Percentiles rank a stretch among this genome's conserved stretches.
These are phyloP conservation scores for Passiflora organensis DNA, from an alignment of 345 rosid species.

Conservation along the genomic window DNA sequence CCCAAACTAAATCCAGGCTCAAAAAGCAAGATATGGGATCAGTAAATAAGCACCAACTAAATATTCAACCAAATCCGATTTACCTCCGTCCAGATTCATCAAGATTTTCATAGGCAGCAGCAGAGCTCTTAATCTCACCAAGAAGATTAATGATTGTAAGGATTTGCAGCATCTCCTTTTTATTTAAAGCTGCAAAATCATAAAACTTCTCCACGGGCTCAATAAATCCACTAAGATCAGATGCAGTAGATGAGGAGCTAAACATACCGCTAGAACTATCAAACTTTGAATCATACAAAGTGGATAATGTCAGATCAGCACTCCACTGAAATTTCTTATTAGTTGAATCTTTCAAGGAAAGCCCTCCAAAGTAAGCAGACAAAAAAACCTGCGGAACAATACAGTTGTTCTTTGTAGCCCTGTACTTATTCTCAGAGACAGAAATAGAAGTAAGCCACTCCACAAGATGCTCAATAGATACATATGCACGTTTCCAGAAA, in stretches of 20 bases:
- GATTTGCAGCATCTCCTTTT: slow-evolving; percentile 54
- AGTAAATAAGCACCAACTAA: not conserved
- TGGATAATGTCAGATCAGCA: slow-evolving; percentile 39
- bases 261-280: slow-evolving; percentile 30
- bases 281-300: slow-evolving; percentile 33
- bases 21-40: too few species aligned
- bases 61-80: slow-evolving; percentile 8
- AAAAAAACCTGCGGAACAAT: slow-evolving; percentile 55
- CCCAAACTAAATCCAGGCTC: too few species aligned
- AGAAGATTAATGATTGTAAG: slow-evolving; percentile 71
- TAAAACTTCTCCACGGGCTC: slow-evolving; percentile 51
- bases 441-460: slow-evolving; percentile 40
- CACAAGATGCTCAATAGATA: slow-evolving; percentile 68
- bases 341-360: slow-evolving; percentile 39
- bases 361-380: slow-evolving; percentile 66
- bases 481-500: slow-evolving; percentile 79
- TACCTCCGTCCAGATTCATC: slow-evolving; percentile 91
- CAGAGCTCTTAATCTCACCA: slow-evolving; percentile 55
- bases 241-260: slow-evolving; percentile 40
- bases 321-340: slow-evolving; percentile 54
- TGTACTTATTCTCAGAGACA: slow-evolving; percentile 34
- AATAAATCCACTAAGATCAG: slow-evolving; percentile 43
- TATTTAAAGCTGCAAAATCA: slow-evolving; percentile 37
- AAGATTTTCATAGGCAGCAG: slow-evolving; percentile 71
- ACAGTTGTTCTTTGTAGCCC: too few species aligned